These are phyloP conservation scores for Solanum phureja DNA, from an alignment of 257 asterid species.

Conservation along the genomic window DNA sequence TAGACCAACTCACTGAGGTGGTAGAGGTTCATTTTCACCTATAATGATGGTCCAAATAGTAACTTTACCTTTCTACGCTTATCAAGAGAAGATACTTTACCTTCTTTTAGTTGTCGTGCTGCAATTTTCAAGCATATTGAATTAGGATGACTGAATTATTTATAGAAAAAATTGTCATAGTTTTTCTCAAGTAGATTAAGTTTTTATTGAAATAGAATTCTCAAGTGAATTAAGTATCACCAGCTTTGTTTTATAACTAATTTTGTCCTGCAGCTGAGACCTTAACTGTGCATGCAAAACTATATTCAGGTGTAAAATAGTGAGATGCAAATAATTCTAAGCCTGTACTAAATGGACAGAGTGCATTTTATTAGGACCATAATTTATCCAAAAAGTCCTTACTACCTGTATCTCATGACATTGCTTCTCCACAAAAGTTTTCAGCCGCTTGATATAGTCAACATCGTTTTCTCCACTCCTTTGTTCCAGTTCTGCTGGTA, in stretches of 20 bases:
- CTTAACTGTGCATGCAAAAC: not conserved
- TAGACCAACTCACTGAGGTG: not conserved
- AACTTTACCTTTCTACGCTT: not conserved
- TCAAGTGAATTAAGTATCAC: not conserved
- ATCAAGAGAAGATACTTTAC: not conserved
- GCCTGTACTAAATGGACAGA: not conserved
- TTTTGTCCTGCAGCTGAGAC: not conserved
- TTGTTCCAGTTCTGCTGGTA: slow-evolving; percentile 80
- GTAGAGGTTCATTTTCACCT: not conserved
- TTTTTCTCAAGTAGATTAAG: not conserved
- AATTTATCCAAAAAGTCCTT: not conserved
- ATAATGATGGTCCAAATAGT: not conserved
- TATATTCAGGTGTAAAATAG: not conserved
- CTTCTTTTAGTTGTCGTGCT: not conserved
- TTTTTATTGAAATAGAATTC: not conserved
- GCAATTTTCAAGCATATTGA: not conserved
- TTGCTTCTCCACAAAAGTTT: slow-evolving; percentile 69
- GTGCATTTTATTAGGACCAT: not conserved
- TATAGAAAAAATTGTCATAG: not conserved
- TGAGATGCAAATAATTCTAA: not conserved
- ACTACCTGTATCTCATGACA: slow-evolving; percentile 98
- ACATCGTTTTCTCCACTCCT: slow-evolving; percentile 52
- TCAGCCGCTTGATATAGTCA: slow-evolving; percentile 71
- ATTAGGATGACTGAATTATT: not conserved
- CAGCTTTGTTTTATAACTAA: not conserved